Base-by-base conservation (phyloP, 140 eudicot genomes). In the Bidens hawaiensis region DNA sequence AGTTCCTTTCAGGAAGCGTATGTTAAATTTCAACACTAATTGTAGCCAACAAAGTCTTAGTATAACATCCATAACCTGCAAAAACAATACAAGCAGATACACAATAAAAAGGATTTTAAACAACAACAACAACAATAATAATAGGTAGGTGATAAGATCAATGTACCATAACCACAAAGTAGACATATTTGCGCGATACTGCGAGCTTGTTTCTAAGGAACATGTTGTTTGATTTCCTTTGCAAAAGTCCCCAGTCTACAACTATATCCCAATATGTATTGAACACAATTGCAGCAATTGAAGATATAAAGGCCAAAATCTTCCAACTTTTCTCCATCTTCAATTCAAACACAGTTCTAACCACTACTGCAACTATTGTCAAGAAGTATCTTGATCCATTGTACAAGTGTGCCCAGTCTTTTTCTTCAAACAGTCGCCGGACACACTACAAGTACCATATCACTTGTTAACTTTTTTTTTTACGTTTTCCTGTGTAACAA, bases 241-340 rank as follows among this genome's bases (percentile, higher is more conserved):
- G 83, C 6, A 90, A 68, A 64, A 90, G 96, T 21, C 97, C 97
- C 97, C 97, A 90, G 57, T 90, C 96, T 9, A 86, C 71, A 18
- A 78, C 85, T 34, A 87, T 73, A 79, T 86, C 97, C 97, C 97
- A 90, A 55, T 86, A 90, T 14, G 88, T 75, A 59, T 86, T 85
- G 30, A 75, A 70, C 55, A 82, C 2, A 45, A 81, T 82, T 24
- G 97, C 94, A 64, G 67, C 57, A 11, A 72, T 50, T 46, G 96
- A 86, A 76, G 79, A 77, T 70, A 84, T 48, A 33, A 84, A 51
- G 30, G 94, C 90, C 62, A 86, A 52, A 26, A 83, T 78, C 68
- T 79, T 63, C 97, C 94, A 90, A 33, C 67, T 66, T 36, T 47
- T 64, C 12, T 65, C 71, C 75, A 81, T 83, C 64, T 72, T 81